Conservation (phyloP, 176 grass and related monocot genomes). For the Avena atlantica region DNA sequence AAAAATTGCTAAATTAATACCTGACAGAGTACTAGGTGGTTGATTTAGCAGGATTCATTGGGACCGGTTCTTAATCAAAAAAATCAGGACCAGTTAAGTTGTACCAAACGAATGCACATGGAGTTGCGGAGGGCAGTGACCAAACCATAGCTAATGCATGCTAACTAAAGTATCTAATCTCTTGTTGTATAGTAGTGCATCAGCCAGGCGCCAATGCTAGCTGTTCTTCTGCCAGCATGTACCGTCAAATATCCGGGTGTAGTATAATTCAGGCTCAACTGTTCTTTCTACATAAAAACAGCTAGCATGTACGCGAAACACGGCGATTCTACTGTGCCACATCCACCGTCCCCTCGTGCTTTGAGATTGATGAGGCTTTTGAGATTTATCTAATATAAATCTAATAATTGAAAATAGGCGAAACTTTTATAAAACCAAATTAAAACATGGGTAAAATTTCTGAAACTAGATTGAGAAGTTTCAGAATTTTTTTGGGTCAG, state of each 20-base stretch:
- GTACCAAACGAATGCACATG: conserved; percentile 38
- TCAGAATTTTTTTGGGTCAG: too few species aligned
- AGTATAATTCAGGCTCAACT: not conserved
- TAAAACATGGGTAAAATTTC: too few species aligned
- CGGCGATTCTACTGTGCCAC: too few species aligned
- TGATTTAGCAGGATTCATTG: conserved; percentile 14
- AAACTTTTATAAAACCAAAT: too few species aligned
- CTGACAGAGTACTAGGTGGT: conserved; percentile 3
- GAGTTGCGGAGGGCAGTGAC: conserved; percentile 17
- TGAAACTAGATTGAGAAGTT: too few species aligned
- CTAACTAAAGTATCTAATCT: conserved; percentile 35
- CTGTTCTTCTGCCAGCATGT: not conserved
- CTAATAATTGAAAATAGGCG: too few species aligned
- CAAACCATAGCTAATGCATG: conserved; percentile 38
- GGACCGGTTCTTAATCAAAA: not conserved
- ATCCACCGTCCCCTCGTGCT: too few species aligned
- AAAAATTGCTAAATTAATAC: not conserved
- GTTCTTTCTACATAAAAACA: not conserved
- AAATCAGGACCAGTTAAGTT: conserved; percentile 23
- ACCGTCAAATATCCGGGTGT: not conserved
- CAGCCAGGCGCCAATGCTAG: not conserved
- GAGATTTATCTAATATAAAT: too few species aligned
- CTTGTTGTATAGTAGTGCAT: not conserved
- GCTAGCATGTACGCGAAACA: too few species aligned
- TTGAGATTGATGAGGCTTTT: too few species aligned